Conservation (phyloP, 2,329 filamentous ascomycete genomes). For the Diaporthe sp. region DNA sequence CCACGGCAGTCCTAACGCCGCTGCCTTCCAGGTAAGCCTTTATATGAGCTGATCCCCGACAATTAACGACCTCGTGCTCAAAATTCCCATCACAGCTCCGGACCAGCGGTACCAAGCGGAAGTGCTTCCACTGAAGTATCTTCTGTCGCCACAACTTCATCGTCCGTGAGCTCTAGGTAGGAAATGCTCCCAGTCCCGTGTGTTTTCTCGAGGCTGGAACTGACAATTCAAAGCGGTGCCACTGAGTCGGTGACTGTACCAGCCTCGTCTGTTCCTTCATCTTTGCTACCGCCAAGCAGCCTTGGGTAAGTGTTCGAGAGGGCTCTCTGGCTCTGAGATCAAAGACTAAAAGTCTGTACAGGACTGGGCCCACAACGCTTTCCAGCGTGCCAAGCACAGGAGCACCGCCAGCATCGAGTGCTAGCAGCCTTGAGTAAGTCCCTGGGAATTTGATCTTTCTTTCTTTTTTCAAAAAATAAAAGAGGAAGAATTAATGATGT, state of each 20-base stretch:
- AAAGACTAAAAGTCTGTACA: not conserved
- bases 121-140: not conserved
- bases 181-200: not conserved
- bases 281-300: not conserved
- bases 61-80: not conserved
- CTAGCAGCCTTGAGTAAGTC: constrained; percentile 10
- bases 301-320: not conserved
- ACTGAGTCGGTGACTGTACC: not conserved
- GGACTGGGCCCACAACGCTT: not conserved
- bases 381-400: constrained; percentile 10
- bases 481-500: not conserved
- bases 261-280: not conserved
- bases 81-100: not conserved
- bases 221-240: constrained; percentile 3
- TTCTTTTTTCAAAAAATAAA: too few species aligned
- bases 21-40: constrained; percentile 17
- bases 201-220: not conserved
- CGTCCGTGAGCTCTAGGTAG: constrained; percentile 19
- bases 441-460: not conserved
- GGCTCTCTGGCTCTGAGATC: not conserved
- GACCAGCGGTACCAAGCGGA: constrained; percentile 8
- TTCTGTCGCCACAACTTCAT: not conserved
- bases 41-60: too few species aligned
- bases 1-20: not conserved
- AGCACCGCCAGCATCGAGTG: constrained; percentile 11